phyloP scores from a whole-genome alignment of 495 filamentous ascomycete species.

The Neurospora sp. region DNA sequence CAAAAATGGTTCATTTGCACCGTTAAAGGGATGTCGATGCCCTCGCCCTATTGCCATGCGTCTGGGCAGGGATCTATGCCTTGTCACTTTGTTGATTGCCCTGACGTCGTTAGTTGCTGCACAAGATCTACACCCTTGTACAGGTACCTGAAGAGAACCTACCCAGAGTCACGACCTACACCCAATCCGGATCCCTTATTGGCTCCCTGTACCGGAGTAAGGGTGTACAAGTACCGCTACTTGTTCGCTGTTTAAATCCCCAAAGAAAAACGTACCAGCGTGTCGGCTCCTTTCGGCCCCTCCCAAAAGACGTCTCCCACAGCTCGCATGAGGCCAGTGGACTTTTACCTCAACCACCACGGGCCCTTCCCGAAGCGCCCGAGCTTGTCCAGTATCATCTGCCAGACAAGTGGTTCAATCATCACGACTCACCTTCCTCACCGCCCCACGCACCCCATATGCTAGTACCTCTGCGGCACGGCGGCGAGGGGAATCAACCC shows the following conservation, averaged over 20 bases:
- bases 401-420: neutral
- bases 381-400: conserved; percentile 3
- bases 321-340: conserved; percentile 5
- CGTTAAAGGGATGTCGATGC: no score
- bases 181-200: neutral
- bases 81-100: neutral
- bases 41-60: neutral
- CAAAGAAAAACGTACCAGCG: neutral
- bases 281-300: conserved; percentile 6
- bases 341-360: conserved; percentile 3
- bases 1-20: no score
- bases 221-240: neutral
- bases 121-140: neutral
- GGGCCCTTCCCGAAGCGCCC: conserved; percentile 12
- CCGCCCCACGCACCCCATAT: conserved; percentile 10
- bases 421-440: conserved; percentile 6
- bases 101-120: neutral
- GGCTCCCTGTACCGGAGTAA: neutral
- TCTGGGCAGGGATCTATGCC: neutral
- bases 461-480: conserved; percentile 3
- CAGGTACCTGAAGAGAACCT: neutral
- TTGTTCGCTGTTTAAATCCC: neutral
- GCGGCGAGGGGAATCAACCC: neutral
- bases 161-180: neutral
- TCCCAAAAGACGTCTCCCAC: neutral